phyloP scores from a whole-genome alignment of 1,284 basidiomycete species.

The Leccinum huronense region DNA sequence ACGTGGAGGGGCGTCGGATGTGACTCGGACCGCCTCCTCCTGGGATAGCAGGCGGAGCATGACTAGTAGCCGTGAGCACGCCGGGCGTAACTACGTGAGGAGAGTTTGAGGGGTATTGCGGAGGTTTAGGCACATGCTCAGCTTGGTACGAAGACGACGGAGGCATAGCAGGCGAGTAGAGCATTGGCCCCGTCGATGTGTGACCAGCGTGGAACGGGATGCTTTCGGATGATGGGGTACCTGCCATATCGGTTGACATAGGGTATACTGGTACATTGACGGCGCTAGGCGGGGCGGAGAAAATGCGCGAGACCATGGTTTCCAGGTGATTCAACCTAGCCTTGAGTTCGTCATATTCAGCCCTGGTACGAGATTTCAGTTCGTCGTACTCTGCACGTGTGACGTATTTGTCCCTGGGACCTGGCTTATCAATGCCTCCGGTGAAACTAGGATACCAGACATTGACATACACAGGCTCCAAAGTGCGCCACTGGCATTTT shows the following conservation, averaged over 20 bases:
- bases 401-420: slow-evolving; percentile 54
- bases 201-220: slow-evolving; percentile 34
- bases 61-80: slow-evolving; percentile 16
- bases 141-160: slow-evolving; percentile 29
- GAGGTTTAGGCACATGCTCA: slow-evolving; percentile 27
- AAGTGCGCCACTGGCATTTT: slow-evolving; percentile 57
- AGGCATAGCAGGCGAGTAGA: slow-evolving; percentile 27
- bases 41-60: slow-evolving; percentile 16
- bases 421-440: slow-evolving; percentile 17
- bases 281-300: slow-evolving; percentile 29
- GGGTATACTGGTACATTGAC: slow-evolving; percentile 34
- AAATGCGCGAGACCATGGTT: slow-evolving; percentile 30
- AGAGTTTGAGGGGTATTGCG: slow-evolving; percentile 31
- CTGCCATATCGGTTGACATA: slow-evolving; percentile 33
- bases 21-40: slow-evolving; percentile 25
- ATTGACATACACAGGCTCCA: slow-evolving; percentile 53
- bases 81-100: slow-evolving; percentile 31
- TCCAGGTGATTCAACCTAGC: slow-evolving; percentile 42
- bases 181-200: slow-evolving; percentile 25
- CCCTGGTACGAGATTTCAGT: slow-evolving; percentile 39
- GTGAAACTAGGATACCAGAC: slow-evolving; percentile 2
- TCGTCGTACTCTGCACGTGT: slow-evolving; percentile 53
- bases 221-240: slow-evolving; percentile 27
- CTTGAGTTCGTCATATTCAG: slow-evolving; percentile 53
- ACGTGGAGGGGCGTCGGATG: slow-evolving; percentile 28